Conservation (phyloP, 306 rosid species). For the Lupinus albus region DNA sequence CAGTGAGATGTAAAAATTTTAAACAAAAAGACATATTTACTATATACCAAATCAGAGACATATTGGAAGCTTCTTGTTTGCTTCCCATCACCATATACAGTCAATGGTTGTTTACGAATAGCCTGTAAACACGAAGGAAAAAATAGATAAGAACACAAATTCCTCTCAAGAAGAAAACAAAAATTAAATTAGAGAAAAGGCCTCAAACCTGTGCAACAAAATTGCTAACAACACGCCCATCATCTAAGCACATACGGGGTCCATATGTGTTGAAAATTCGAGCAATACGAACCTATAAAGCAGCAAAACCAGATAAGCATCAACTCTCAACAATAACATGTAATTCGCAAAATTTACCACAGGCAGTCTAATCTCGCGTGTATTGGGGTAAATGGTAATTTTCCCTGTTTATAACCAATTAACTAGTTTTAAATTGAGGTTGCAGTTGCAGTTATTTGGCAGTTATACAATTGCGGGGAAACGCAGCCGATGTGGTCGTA, state of each 20-base stretch:
- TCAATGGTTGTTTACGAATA: slow-evolving; percentile 87
- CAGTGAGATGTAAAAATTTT: slow-evolving; percentile 4
- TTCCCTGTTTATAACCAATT: not conserved
- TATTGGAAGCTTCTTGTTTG: slow-evolving; percentile 98
- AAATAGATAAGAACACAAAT: slow-evolving; percentile 18
- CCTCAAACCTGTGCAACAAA: slow-evolving; percentile 88
- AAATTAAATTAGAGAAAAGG: not conserved
- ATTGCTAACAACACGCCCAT: slow-evolving; percentile 99
- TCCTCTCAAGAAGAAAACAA: not conserved
- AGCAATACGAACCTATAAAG: slow-evolving; percentile 88
- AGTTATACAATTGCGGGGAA: too few relatives aligned
- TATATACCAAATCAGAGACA: slow-evolving; percentile 90
- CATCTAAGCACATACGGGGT: slow-evolving; percentile 97
- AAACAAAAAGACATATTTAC: slow-evolving; percentile 7
- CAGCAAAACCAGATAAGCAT: slow-evolving; percentile 38
- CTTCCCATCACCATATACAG: slow-evolving; percentile 95
- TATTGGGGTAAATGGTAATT: slow-evolving; percentile 19
- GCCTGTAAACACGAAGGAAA: slow-evolving; percentile 53
- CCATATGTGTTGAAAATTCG: slow-evolving; percentile 95
- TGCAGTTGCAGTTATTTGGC: too few relatives aligned
- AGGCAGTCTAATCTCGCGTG: slow-evolving; percentile 19
- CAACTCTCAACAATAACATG: slow-evolving; percentile 40
- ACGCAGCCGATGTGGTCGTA: too few relatives aligned
- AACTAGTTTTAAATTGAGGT: too few relatives aligned
- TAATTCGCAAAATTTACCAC: slow-evolving; percentile 23